Evolutionary conservation across 306 rosid genomes (phyloP), one percentile per base, ranked within the genome.

Genomic region (Phaseolus lunatus): DNA sequence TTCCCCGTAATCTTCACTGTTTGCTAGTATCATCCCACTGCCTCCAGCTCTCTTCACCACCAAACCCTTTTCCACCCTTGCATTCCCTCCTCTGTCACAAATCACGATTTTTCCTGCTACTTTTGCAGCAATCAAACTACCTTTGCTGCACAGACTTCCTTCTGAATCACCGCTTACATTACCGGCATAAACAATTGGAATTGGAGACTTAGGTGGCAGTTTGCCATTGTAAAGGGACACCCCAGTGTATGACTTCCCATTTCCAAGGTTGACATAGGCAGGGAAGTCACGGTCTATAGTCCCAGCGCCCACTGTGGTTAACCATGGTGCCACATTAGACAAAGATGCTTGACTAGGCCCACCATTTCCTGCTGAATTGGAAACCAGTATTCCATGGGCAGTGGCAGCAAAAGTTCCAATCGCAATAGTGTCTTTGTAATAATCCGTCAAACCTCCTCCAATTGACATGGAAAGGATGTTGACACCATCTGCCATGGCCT

Each of bases 231-330:
- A 95, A 27, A 95, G 93, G 6, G 98, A 90, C 49, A 76, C 83
- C 1, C 98, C 97, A 1, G 49, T 81, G 83, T 80, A 90, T 44
- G 63, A 81, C 63, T 87, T 91, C 37, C 86, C 90, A 35, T 90
- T 87, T 75, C 96, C 97, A 9, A 90, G 90, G 72, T 74, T 84
- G 73, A 89, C 62, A 67, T 78, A 70, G 24, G 89, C 86, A 0
- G 98, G 98, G 82, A 95, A 95, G 64, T 92, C 92, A 22, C 98
- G 93, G 86, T 92, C 98, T 57, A 95, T 59, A 37, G 98, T 90
- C 78, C 98, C 98, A 1, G 97, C 97, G 16, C 98, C 97, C 5
- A 95, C 98, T 0, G 93, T 89, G 70, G 85, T 90, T 62, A 87
- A 56, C 98, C 97, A 94, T 6, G 98, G 98, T 0, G 98, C 97